Percentiles rank a stretch among this genome's conserved stretches.
Conservation (phyloP, 805 yeast species). For the Nakazawaea ambrosiae region DNA sequence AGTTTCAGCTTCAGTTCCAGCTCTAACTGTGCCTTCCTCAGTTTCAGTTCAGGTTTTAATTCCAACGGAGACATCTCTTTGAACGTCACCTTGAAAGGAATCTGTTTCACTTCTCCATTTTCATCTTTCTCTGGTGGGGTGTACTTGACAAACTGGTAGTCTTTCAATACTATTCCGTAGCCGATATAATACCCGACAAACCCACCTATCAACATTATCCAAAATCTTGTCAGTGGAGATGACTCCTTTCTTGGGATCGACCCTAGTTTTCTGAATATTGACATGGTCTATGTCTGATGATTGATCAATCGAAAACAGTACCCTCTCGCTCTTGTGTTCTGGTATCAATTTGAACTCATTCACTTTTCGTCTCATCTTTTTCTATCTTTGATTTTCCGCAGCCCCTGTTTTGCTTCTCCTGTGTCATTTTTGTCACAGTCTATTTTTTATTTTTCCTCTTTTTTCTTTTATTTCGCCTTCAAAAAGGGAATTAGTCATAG, state of each 20-base stretch:
- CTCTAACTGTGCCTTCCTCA: background rate
- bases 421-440: no score
- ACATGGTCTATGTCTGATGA: background rate
- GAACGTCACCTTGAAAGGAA: constrained; percentile 27
- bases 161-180: constrained; percentile 20
- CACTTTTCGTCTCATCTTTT: no score
- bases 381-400: no score
- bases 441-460: no score
- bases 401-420: no score
- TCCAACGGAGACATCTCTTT: constrained; percentile 31
- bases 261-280: no score
- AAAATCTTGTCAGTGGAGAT: constrained; percentile 1
- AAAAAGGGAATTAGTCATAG: no score
- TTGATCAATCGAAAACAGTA: no score
- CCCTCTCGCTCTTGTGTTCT: no score
- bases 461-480: no score
- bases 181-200: constrained; percentile 18
- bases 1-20: background rate
- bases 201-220: constrained; percentile 9
- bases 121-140: constrained; percentile 32
- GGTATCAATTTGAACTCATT: no score
- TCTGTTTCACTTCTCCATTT: constrained; percentile 30
- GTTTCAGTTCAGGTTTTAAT: constrained; percentile 25
- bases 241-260: background rate
- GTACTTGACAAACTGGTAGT: constrained; percentile 30